Conservation (phyloP, 768 basidiomycete genomes). For the Termitomyces sp. region DNA sequence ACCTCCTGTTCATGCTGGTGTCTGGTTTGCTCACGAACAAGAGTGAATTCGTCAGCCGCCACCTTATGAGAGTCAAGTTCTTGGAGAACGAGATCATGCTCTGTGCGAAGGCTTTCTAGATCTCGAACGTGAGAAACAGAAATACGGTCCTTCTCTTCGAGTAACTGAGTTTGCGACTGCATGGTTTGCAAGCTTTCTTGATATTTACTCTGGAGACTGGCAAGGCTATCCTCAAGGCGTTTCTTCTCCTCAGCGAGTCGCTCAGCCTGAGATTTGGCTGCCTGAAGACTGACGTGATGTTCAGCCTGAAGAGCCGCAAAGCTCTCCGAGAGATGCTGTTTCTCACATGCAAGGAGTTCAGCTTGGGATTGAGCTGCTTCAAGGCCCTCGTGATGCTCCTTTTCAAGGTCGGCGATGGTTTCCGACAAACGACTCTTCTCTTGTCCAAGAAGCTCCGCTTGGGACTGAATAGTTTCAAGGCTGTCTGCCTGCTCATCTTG, state of each 20-base stretch:
- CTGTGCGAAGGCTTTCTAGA: slow-evolving; percentile 40
- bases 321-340: not conserved
- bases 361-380: not conserved
- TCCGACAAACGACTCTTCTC: slow-evolving; percentile 4
- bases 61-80: slow-evolving; percentile 62
- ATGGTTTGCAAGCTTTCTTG: slow-evolving; percentile 1
- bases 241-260: not conserved
- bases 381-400: slow-evolving; percentile 2
- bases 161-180: not conserved
- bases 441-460: not conserved
- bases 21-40: slow-evolving; percentile 38
- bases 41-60: slow-evolving; percentile 46
- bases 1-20: slow-evolving; percentile 44
- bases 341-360: not conserved
- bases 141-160: slow-evolving; percentile 49
- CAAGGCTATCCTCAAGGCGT: slow-evolving; percentile 1
- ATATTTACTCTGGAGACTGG: slow-evolving; percentile 3
- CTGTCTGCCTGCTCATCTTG: slow-evolving; percentile 1
- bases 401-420: not conserved
- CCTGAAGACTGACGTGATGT: slow-evolving; percentile 1
- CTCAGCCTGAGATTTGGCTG: not conserved
- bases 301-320: not conserved
- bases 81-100: slow-evolving; percentile 45
- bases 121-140: slow-evolving; percentile 43
- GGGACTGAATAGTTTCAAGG: not conserved